These are phyloP conservation scores for Astragalus glycyphyllos DNA, from an alignment of 306 rosid genomes.

Conservation along the genomic window DNA sequence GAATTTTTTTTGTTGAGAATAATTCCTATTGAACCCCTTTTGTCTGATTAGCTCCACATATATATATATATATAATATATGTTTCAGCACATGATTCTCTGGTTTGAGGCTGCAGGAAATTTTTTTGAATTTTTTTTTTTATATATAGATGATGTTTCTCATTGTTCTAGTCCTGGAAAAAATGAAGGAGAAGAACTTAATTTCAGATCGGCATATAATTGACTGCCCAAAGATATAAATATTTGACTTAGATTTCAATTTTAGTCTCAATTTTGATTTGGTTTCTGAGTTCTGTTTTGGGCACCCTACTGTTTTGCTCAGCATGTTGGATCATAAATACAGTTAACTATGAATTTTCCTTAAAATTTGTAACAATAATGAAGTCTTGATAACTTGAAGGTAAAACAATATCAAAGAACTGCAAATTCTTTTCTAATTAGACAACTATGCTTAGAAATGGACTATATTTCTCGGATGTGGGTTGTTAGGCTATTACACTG, in stretches of 20 bases:
- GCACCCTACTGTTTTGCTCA: background rate
- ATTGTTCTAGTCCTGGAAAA: too few relatives aligned
- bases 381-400: background rate
- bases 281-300: background rate
- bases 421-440: background rate
- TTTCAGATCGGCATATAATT: too few relatives aligned
- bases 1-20: slow-evolving; percentile 10
- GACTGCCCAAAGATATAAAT: background rate
- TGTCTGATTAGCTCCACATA: background rate
- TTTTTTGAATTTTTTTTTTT: background rate
- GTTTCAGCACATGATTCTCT: background rate
- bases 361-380: too few relatives aligned
- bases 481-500: too few relatives aligned
- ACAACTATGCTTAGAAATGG: too few relatives aligned
- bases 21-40: background rate
- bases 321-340: background rate
- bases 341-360: too few relatives aligned
- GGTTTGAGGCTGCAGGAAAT: slow-evolving; percentile 2
- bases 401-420: background rate
- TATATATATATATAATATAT: too few relatives aligned
- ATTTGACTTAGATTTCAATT: background rate
- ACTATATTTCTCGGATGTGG: too few relatives aligned
- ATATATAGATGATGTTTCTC: background rate
- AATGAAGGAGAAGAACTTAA: too few relatives aligned
- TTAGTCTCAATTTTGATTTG: background rate